A percentile compares a stretch with the other conserved stretches of the same genome.
Evolutionary conservation across 148 eudicot genomes (phyloP).

Genomic region (Fagopyrum tataricum): DNA sequence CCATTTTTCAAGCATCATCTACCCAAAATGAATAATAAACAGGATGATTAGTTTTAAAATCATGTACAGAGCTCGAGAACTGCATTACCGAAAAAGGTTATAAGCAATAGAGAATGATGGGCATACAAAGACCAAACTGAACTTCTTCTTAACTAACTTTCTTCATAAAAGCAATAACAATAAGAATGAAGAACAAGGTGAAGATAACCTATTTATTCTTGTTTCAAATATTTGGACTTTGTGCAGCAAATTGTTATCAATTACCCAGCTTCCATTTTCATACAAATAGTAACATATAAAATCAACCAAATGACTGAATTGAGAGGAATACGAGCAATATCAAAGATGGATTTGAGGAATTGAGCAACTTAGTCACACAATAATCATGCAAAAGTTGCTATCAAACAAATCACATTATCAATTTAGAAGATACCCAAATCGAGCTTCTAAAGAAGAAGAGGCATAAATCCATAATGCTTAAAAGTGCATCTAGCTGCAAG

Average conservation of each 20-base stretch:
- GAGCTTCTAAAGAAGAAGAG: too few species aligned
- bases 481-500: background rate
- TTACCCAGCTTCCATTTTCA: background rate
- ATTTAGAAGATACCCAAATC: too few species aligned
- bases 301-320: background rate
- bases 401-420: background rate
- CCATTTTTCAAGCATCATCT: conserved; percentile 13
- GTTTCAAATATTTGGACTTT: background rate
- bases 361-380: background rate
- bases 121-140: background rate
- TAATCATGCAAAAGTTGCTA: too few species aligned
- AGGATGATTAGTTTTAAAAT: background rate
- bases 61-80: background rate
- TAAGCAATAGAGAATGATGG: background rate
- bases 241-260: background rate
- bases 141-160: too few species aligned
- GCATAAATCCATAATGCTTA: too few species aligned
- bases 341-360: background rate
- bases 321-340: background rate
- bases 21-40: background rate
- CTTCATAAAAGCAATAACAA: too few species aligned
- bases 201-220: too few species aligned
- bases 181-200: too few species aligned
- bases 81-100: background rate
- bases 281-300: background rate